phyloP scores from a whole-genome alignment of 2,329 filamentous ascomycete species.

The Penicillium sp. region DNA sequence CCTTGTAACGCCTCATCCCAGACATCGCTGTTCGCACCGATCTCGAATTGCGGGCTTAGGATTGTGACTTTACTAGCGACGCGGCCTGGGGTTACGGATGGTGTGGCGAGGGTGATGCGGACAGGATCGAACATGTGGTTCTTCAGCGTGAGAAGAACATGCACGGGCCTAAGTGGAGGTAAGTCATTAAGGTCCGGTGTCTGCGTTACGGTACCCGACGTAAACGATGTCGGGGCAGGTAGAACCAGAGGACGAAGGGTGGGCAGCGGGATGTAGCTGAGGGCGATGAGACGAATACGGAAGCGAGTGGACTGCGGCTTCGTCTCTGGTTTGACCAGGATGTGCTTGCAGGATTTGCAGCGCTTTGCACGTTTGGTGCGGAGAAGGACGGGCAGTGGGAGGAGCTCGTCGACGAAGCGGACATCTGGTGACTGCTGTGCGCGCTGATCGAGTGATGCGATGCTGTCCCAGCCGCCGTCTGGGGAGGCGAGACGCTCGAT shows the following conservation, averaged over 20 bases:
- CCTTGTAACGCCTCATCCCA: slow-evolving; percentile 82
- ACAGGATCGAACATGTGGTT: slow-evolving; percentile 94
- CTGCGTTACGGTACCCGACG: slow-evolving; percentile 14
- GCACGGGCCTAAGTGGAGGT: slow-evolving; percentile 55
- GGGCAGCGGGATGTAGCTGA: slow-evolving; percentile 82
- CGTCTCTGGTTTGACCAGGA: slow-evolving; percentile 88
- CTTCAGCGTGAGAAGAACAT: slow-evolving; percentile 85
- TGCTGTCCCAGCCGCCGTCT: slow-evolving; percentile 62
- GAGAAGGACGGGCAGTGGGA: slow-evolving; percentile 78
- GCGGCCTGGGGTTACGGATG: slow-evolving; percentile 72
- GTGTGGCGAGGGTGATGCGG: slow-evolving; percentile 82
- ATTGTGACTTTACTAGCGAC: slow-evolving; percentile 82
- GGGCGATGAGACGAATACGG: slow-evolving; percentile 86
- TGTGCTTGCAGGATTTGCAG: slow-evolving; percentile 88
- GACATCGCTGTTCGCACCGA: slow-evolving; percentile 90
- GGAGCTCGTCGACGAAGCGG: slow-evolving; percentile 70
- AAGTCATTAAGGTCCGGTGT: slow-evolving; percentile 48
- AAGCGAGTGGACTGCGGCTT: slow-evolving; percentile 88
- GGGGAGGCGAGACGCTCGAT: slow-evolving; percentile 60
- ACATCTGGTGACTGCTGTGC: slow-evolving; percentile 50
- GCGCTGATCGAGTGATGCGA: slow-evolving; percentile 56
- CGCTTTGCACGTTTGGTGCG: slow-evolving; percentile 92
- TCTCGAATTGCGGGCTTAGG: slow-evolving; percentile 88
- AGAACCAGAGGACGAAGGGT: slow-evolving; percentile 61
- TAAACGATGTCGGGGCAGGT: slow-evolving; percentile 27